Evolutionary conservation across 192 early-diverging fungal genomes (phyloP), one percentile per base, ranked within the genome.

Genomic region (Mortierella hygrophila): DNA sequence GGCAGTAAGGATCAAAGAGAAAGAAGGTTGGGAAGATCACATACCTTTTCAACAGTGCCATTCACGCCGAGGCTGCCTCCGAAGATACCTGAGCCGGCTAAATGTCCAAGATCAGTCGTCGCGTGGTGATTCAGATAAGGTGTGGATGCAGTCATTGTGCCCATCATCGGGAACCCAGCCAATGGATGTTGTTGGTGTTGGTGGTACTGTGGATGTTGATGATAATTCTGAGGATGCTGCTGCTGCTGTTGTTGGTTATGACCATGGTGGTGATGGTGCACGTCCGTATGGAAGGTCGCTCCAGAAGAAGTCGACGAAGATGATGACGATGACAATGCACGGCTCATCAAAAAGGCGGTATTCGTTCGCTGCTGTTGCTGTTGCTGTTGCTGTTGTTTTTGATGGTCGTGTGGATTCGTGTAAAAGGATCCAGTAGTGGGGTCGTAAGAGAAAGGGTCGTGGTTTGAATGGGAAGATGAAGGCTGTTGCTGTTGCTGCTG

Each of bases 291-390:
- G 55, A 78, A 72, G 3, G 63, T 83, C 3, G 68, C 37, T 9
- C 82, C 78, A 32, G 82, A 84, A 35, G 77, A 84, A 4, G 76
- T 76, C 0, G 82, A 84, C 20, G 77, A 79, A 23, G 77, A 63
- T 11, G 82, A 84, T 23, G 82, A 84, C n/a, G 83, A 88, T 15
- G 86, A 85, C 23, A 80, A 68, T 38, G 75, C 82, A 40, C 82
- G 82, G 38, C 42, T 83, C 80, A 79, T 82, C 32, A 69, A 35
- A 68, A 74, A 77, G 3, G 79, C 41, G 18, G 54, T 37, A 29
- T 73, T 54, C 70, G 46, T 57, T 46, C 88, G 88, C 68, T 82
- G 83, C 35, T 79, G 55, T 38, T 83, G 81, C 37, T 77, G 85
- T 75, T 82, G 69, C 20, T 80, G 77, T 26, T 82, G 75, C 44